Evolutionary conservation across 1,284 basidiomycete species (phyloP).

Genomic region (Boletus sp.): DNA sequence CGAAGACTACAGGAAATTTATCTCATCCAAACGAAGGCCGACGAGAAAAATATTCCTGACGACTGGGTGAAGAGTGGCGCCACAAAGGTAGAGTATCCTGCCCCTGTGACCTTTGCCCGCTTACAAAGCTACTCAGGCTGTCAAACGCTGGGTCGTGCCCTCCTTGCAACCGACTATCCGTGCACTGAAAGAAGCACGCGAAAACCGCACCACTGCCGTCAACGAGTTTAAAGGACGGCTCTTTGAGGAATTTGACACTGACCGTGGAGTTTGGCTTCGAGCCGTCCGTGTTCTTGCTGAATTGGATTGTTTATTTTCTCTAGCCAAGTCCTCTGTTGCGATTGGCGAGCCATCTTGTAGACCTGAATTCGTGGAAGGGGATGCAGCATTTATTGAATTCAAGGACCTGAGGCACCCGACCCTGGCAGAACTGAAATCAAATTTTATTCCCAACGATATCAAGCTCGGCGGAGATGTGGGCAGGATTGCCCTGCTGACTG

Average conservation of each 20-base stretch:
- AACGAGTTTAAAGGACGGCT: slow-evolving; percentile 81
- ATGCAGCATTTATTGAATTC: slow-evolving; percentile 78
- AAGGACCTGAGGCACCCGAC: slow-evolving; percentile 84
- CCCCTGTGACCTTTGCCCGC: neutral
- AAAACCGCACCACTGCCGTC: slow-evolving; percentile 75
- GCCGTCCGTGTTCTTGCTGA: slow-evolving; percentile 78
- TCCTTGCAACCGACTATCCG: slow-evolving; percentile 70
- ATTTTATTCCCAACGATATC: slow-evolving; percentile 95
- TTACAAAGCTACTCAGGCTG: slow-evolving; percentile 45
- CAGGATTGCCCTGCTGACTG: slow-evolving; percentile 86
- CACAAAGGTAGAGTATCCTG: slow-evolving; percentile 59
- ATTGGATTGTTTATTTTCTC: slow-evolving; percentile 90
- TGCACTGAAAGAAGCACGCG: slow-evolving; percentile 85
- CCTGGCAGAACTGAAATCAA: slow-evolving; percentile 59
- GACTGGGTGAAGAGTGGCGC: slow-evolving; percentile 82
- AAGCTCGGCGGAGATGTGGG: slow-evolving; percentile 77
- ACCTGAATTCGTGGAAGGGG: slow-evolving; percentile 81
- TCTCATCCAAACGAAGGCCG: slow-evolving; percentile 68
- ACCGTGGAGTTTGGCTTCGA: slow-evolving; percentile 76
- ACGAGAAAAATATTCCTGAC: slow-evolving; percentile 64
- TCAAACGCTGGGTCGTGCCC: slow-evolving; percentile 74
- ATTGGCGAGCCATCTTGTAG: slow-evolving; percentile 92
- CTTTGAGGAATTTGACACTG: slow-evolving; percentile 82
- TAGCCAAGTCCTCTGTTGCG: slow-evolving; percentile 86
- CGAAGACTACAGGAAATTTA: slow-evolving; percentile 71